phyloP scores from a whole-genome alignment of 306 rosid species.

The Luffa acutangula region DNA sequence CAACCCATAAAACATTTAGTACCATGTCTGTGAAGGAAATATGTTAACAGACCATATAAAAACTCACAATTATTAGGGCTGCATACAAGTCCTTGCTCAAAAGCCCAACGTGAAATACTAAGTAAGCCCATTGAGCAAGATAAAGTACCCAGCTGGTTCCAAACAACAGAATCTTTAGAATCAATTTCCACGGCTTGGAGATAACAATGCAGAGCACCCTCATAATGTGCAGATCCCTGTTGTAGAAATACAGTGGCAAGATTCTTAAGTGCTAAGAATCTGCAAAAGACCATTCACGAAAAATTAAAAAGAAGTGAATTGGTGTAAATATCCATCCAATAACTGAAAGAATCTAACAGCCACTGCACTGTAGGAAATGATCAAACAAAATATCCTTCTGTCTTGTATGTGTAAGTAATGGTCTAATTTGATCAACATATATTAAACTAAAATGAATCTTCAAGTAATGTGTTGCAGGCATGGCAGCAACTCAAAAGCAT shows the following conservation, averaged over 20 bases:
- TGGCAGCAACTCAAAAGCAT: background rate
- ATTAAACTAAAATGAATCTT: background rate
- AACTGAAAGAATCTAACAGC: background rate
- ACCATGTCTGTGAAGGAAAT: background rate
- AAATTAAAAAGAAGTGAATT: background rate
- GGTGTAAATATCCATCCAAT: background rate
- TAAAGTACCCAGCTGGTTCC: constrained; percentile 94
- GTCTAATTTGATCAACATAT: background rate
- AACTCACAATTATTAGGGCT: constrained; percentile 96
- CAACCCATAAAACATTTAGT: constrained; percentile 11
- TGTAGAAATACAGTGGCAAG: constrained; percentile 87
- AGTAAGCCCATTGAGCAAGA: constrained; percentile 83
- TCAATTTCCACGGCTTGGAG: constrained; percentile 98
- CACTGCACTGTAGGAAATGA: background rate
- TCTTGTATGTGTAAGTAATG: background rate
- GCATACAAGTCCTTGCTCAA: constrained; percentile 91
- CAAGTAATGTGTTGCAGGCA: background rate
- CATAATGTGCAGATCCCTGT: constrained; percentile 72
- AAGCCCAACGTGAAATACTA: constrained; percentile 97
- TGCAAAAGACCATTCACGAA: constrained; percentile 27
- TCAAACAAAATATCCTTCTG: background rate
- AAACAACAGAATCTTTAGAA: constrained; percentile 86
- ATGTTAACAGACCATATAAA: background rate
- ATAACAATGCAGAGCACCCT: constrained; percentile 75
- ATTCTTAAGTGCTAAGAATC: constrained; percentile 92